These are phyloP conservation scores for Amaranthus palmeri DNA, from an alignment of 148 eudicot genomes.

Conservation along the genomic window DNA sequence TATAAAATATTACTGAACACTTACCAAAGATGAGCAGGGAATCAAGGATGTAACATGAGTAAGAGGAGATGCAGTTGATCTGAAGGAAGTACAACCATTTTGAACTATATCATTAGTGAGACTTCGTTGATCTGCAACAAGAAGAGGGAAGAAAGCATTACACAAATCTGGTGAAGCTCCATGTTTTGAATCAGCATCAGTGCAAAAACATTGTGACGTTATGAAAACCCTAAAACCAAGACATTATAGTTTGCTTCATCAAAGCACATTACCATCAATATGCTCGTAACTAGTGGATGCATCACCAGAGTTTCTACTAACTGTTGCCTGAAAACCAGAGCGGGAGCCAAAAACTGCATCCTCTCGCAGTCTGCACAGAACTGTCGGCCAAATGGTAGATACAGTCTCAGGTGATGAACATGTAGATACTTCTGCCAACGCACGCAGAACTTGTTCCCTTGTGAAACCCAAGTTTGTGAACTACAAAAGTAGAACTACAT, in stretches of 20 bases:
- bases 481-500: conserved; percentile 25
- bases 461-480: conserved; percentile 52
- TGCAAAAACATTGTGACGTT: background rate
- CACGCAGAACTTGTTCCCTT: conserved; percentile 45
- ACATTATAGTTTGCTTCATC: background rate
- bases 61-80: conserved; percentile 38
- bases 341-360: conserved; percentile 47
- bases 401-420: conserved; percentile 36
- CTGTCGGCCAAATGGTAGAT: conserved; percentile 62
- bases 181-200: background rate
- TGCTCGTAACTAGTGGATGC: conserved; percentile 26
- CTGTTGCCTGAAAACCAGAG: conserved; percentile 27
- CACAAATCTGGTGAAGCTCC: background rate
- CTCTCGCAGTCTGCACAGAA: conserved; percentile 58
- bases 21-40: conserved; percentile 51
- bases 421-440: conserved; percentile 44
- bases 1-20: conserved; percentile 15
- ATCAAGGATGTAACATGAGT: conserved; percentile 26
- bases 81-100: conserved; percentile 22
- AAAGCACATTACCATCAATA: conserved; percentile 35
- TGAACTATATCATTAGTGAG: background rate
- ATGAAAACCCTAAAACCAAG: background rate
- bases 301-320: conserved; percentile 25
- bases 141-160: background rate
- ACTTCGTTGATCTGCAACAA: conserved; percentile 37